These are phyloP conservation scores for Umbelopsis vinacea DNA, from an alignment of 192 early-diverging fungal genomes.

Conservation along the genomic window DNA sequence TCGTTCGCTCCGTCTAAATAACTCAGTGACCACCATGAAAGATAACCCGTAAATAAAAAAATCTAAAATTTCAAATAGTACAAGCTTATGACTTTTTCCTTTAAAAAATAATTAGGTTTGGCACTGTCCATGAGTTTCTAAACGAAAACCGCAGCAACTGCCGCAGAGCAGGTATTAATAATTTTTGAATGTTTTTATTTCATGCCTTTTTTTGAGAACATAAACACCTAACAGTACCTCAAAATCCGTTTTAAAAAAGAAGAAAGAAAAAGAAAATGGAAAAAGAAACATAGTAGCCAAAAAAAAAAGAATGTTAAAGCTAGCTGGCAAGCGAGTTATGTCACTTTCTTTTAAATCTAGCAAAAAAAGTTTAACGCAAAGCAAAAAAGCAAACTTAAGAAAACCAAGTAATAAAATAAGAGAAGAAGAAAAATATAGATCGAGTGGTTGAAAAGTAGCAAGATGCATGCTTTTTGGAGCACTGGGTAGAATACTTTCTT, in stretches of 20 bases:
- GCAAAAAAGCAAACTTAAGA: background rate
- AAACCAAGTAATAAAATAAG: too few relatives aligned
- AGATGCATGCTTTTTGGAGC: background rate
- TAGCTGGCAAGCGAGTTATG: background rate
- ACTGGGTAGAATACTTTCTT: background rate
- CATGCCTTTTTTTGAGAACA: conserved; percentile 24
- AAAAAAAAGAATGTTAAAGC: background rate
- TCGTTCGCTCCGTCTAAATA: conserved; percentile 76
- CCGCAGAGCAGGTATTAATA: too few relatives aligned
- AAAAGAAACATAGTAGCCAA: conserved; percentile 6
- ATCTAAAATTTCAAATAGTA: too few relatives aligned
- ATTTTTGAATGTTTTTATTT: conserved; percentile 14
- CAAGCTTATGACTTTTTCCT: background rate
- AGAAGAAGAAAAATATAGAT: too few relatives aligned
- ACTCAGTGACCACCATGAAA: background rate
- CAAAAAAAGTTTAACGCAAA: background rate
- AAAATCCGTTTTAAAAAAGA: conserved; percentile 5
- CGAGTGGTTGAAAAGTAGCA: background rate
- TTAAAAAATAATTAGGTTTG: background rate
- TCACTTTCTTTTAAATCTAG: too few relatives aligned
- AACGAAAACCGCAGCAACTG: too few relatives aligned
- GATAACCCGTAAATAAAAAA: too few relatives aligned
- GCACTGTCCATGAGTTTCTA: too few relatives aligned
- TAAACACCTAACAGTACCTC: conserved; percentile 2
- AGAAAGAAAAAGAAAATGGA: background rate